Conservation (phyloP, 352 stramenopile genomes). For the Globisporangium yorkense region DNA sequence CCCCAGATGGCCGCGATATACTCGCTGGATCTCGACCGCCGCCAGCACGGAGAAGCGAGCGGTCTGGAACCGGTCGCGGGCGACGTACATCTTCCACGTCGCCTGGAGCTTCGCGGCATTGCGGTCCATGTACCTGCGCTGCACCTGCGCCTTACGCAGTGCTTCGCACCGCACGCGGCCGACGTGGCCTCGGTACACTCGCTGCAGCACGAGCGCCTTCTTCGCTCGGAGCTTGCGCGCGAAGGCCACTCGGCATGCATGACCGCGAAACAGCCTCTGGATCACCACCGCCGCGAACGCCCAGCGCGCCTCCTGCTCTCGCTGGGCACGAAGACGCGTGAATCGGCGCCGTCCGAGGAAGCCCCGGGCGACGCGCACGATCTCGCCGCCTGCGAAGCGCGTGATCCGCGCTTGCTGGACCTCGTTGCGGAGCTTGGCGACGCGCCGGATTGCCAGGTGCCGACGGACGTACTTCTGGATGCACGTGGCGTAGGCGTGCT, state of each 20-base stretch:
- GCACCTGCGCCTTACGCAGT: constrained; percentile 33
- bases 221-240: constrained; percentile 28
- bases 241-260: constrained; percentile 47
- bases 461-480: constrained; percentile 60
- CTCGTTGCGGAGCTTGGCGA: constrained; percentile 26
- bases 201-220: constrained; percentile 50
- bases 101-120: constrained; percentile 82
- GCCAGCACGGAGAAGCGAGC: constrained; percentile 66
- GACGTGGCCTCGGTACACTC: constrained; percentile 64
- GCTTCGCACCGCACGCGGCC: constrained; percentile 34
- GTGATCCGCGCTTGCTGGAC: constrained; percentile 37
- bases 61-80: constrained; percentile 57
- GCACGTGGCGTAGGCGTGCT: constrained; percentile 30
- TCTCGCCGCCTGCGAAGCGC: constrained; percentile 45
- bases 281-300: constrained; percentile 35
- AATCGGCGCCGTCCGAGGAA: constrained; percentile 57
- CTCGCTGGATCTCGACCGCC: constrained; percentile 86
- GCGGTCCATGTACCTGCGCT: constrained; percentile 38
- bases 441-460: constrained; percentile 33
- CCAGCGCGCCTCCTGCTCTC: constrained; percentile 15
- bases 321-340: constrained; percentile 14
- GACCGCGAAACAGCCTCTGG: constrained; percentile 68
- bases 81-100: constrained; percentile 85
- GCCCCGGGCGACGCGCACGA: constrained; percentile 57
- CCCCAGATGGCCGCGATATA: constrained; percentile 85